Evolutionary conservation across 148 eudicot species (phyloP), one percentile per base, ranked within the genome.

Genomic region (Heliosperma pusillum): DNA sequence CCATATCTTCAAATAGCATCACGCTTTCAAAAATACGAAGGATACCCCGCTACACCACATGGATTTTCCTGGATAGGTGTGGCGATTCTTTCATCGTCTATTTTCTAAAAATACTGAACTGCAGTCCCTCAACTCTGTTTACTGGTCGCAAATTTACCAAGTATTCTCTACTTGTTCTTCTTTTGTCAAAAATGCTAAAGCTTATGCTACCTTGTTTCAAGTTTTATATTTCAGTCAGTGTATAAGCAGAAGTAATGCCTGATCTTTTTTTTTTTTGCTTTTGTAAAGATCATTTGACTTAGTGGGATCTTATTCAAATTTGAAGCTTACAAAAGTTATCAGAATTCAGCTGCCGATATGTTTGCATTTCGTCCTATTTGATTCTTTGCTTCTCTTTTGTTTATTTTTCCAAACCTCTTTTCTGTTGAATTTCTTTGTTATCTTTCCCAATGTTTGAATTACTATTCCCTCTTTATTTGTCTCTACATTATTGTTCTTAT

Each of bases 11-110:
- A 22, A 75, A 79, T 57, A 86, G 85, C 84, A 82, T 81, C 62
- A 89, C 72, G 82, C 89, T 95, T 69, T 89, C 97, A 42, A 75
- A 55, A 76, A 19, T 86, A 59, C 88, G 86, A 70, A 92, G 76
- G 72, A 86, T 92, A 75, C 96, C 98, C 27, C 81, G 86, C 7
- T 95, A 89, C 76, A 92, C 87, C 33, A 86, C 93, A 47, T 95
- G 98, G 98, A 82, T 92, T 63, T 89, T 85, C 74, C 79, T 95
- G 64, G 86, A 78, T 70, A 87, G 88, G 98, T 95, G 78, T 70
- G 85, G 62, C 17, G 33, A 63, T 52, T 7, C 69, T 13, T n/a
- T 60, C 36, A 53, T 42, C 72, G 55, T 33, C 64, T 70, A 58
- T 29, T 61, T 52, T 25, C 19, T 53, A 22, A 22, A 22, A 10